Conservation (phyloP, 192 early-diverging fungal species). For the Backusella tuberculispora region DNA sequence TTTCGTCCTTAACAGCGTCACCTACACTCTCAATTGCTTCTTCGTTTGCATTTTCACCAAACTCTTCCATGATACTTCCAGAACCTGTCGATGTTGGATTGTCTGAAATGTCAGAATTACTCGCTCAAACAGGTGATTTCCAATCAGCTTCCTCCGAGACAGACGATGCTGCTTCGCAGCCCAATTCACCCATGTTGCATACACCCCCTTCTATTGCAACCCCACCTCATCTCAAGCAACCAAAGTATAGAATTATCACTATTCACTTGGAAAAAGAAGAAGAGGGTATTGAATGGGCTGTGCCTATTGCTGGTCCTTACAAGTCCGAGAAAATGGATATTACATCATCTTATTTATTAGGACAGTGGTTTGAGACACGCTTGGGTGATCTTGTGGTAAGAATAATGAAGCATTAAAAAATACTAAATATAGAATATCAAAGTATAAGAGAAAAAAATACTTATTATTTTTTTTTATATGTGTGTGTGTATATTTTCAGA, state of each 20-base stretch:
- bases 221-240: slow-evolving; percentile 27
- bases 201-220: slow-evolving; percentile 25
- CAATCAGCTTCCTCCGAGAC: slow-evolving; percentile 23
- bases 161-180: slow-evolving; percentile 12
- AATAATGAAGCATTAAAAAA: neutral
- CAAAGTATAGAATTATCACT: slow-evolving; percentile 37
- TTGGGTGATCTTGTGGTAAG: slow-evolving; percentile 38
- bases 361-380: slow-evolving; percentile 37
- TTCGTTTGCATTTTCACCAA: slow-evolving; percentile 44
- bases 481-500: slow-evolving; percentile 1
- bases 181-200: slow-evolving; percentile 27
- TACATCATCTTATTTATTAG: slow-evolving; percentile 42
- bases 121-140: slow-evolving; percentile 25
- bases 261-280: slow-evolving; percentile 46
- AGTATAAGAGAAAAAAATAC: neutral
- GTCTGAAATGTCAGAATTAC: slow-evolving; percentile 31
- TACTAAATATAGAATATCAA: neutral
- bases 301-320: slow-evolving; percentile 30
- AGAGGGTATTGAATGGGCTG: slow-evolving; percentile 33
- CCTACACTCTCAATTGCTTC: slow-evolving; percentile 44
- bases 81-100: slow-evolving; percentile 24
- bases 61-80: slow-evolving; percentile 39
- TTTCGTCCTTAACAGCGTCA: slow-evolving; percentile 43
- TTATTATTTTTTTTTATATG: neutral
- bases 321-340: slow-evolving; percentile 34